Evolutionary conservation across 805 yeast genomes (phyloP).

Genomic region (Candida patagonica): DNA sequence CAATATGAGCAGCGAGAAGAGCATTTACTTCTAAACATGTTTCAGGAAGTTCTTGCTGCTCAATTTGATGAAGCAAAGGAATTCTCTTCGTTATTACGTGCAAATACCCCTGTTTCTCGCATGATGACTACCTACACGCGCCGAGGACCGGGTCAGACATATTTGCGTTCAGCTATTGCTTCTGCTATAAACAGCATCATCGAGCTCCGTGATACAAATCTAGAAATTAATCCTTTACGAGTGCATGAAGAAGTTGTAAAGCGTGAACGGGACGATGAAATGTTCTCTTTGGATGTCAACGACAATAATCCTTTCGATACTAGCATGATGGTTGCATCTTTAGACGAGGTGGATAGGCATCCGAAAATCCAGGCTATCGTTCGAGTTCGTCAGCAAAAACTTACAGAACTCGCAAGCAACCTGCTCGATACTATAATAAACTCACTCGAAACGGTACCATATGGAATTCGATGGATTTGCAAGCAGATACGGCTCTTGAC

Average conservation of each 20-base stretch:
- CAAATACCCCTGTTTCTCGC: conserved; percentile 32
- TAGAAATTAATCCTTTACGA: conserved; percentile 29
- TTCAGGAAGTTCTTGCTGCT: conserved; percentile 29
- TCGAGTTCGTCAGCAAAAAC: conserved; percentile 20
- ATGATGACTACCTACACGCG: conserved; percentile 34
- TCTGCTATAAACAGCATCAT: conserved; percentile 22
- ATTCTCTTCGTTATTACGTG: conserved; percentile 28
- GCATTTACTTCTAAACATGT: conserved; percentile 29
- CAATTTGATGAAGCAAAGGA: conserved; percentile 30
- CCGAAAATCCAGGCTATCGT: conserved; percentile 24
- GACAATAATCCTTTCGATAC: conserved; percentile 7
- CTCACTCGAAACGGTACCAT: conserved; percentile 54
- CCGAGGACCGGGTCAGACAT: conserved; percentile 32
- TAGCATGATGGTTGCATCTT: conserved; percentile 17
- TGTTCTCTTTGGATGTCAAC: background rate
- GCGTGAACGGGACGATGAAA: conserved; percentile 14
- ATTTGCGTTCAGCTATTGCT: conserved; percentile 26
- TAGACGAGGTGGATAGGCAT: conserved; percentile 25
- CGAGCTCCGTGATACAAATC: conserved; percentile 17
- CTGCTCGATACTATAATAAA: conserved; percentile 45
- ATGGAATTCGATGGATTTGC: conserved; percentile 63
- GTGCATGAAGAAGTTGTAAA: conserved; percentile 23
- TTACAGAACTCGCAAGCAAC: conserved; percentile 19
- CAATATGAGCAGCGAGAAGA: conserved; percentile 35
- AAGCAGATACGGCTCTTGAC: conserved; percentile 51